phyloP scores from a whole-genome alignment of 352 stramenopile species.

The Pythium diclinum region DNA sequence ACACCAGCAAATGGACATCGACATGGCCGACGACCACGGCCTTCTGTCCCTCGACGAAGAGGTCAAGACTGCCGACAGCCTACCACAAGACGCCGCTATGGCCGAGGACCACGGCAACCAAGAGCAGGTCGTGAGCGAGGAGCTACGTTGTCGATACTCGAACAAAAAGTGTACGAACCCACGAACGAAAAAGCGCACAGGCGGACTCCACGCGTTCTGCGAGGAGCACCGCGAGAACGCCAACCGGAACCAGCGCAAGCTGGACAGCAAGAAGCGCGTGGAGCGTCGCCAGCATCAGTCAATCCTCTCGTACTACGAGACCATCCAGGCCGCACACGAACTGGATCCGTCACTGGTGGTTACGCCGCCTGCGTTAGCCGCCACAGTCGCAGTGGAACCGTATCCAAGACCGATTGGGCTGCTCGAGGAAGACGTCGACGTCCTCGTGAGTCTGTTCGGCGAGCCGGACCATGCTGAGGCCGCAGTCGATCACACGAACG shows the following conservation, averaged over 20 bases:
- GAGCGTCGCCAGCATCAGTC: constrained; percentile 23
- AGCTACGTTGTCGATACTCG: constrained; percentile 25
- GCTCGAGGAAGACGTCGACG: constrained; percentile 24
- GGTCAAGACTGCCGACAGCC: background rate
- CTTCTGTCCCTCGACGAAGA: too few species aligned
- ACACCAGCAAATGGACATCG: background rate
- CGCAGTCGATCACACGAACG: background rate
- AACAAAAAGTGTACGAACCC: constrained; percentile 30
- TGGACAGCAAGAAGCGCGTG: constrained; percentile 24
- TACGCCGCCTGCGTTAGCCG: background rate
- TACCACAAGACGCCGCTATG: background rate
- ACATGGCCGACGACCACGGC: background rate
- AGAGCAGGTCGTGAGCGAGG: constrained; percentile 2
- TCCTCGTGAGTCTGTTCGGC: constrained; percentile 21
- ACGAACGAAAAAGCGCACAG: constrained; percentile 22
- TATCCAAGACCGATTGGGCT: constrained; percentile 5
- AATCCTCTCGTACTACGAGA: constrained; percentile 22
- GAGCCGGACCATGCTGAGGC: background rate
- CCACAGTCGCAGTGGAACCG: constrained; percentile 10
- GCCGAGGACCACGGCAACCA: background rate
- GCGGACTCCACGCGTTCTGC: constrained; percentile 28
- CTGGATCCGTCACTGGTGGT: background rate
- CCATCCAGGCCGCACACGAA: constrained; percentile 9
- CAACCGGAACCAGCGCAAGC: constrained; percentile 26
- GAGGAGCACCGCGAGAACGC: constrained; percentile 28